Percentiles rank a stretch among this genome's conserved stretches.
Conservation (phyloP, 371 early-diverging fungal species). For the Mortierella sp. region DNA sequence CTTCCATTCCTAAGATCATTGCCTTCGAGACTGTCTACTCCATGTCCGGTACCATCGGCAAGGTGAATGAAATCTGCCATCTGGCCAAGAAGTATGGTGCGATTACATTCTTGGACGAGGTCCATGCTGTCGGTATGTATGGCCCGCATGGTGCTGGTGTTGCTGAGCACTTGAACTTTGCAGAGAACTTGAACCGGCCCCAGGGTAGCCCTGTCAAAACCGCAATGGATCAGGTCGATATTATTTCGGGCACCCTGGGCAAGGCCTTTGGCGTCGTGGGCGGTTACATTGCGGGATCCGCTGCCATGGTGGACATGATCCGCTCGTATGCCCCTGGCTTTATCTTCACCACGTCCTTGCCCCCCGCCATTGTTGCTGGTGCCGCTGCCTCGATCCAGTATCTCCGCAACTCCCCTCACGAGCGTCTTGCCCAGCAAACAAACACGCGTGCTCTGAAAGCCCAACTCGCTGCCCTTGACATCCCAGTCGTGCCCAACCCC, state of each 20-base stretch:
- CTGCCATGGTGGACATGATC: constrained; percentile 93
- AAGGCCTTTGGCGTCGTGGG: constrained; percentile 98
- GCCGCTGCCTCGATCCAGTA: constrained; percentile 93
- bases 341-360: constrained; percentile 98
- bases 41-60: constrained; percentile 98
- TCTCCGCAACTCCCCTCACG: constrained; percentile 82
- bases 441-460: constrained; percentile 90
- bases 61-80: constrained; percentile 91
- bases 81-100: constrained; percentile 98
- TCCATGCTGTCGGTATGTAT: constrained; percentile 99
- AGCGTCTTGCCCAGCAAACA: constrained; percentile 92
- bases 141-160: constrained; percentile 97
- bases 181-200: constrained; percentile 64
- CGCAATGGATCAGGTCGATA: constrained; percentile 92
- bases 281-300: constrained; percentile 96
- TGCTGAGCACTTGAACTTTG: constrained; percentile 93
- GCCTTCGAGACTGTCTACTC: constrained; percentile 99
- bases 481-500: constrained; percentile 98
- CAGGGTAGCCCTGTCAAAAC: constrained; percentile 53
- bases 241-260: constrained; percentile 97
- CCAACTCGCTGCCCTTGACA: constrained; percentile 82
- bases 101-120: constrained; percentile 98
- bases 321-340: constrained; percentile 99
- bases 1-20: constrained; percentile 92
- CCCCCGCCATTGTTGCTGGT: constrained; percentile 93